A percentile compares a stretch with the other conserved stretches of the same genome.
Conservation (phyloP, 2,329 filamentous ascomycete genomes). For the Exserohilum turcica region DNA sequence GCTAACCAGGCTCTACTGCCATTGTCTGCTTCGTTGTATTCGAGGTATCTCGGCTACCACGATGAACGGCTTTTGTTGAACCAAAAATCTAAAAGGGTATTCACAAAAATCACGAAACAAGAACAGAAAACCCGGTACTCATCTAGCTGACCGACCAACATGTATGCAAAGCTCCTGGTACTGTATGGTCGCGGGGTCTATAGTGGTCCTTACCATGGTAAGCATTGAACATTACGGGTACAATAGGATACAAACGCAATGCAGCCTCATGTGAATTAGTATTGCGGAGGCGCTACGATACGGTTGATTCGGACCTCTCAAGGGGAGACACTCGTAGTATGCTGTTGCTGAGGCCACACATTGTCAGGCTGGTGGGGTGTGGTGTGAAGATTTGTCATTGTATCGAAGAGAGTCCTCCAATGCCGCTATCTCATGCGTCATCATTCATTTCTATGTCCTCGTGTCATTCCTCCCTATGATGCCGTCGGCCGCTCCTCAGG, state of each 20-base stretch:
- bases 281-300: background rate
- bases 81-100: constrained; percentile 36
- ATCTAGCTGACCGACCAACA: constrained; percentile 41
- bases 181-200: no score
- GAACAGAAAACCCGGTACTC: constrained; percentile 34
- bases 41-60: constrained; percentile 33
- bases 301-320: background rate
- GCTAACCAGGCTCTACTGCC: no score
- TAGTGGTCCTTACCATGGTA: no score
- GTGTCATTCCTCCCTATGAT: constrained; percentile 6
- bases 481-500: constrained; percentile 13
- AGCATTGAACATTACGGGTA: background rate
- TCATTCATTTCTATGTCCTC: constrained; percentile 17
- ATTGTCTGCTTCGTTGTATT: no score
- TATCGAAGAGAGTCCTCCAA: constrained; percentile 14
- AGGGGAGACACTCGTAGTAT: background rate
- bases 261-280: background rate
- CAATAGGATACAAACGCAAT: background rate
- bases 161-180: constrained; percentile 32
- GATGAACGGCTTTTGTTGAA: constrained; percentile 42
- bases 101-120: constrained; percentile 46
- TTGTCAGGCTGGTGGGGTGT: background rate
- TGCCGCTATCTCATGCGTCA: constrained; percentile 15
- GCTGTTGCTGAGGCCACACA: background rate
- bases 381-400: constrained; percentile 19